Base-by-base conservation (phyloP, 352 stramenopile species). In the Chrysophaeum taylorii region DNA sequence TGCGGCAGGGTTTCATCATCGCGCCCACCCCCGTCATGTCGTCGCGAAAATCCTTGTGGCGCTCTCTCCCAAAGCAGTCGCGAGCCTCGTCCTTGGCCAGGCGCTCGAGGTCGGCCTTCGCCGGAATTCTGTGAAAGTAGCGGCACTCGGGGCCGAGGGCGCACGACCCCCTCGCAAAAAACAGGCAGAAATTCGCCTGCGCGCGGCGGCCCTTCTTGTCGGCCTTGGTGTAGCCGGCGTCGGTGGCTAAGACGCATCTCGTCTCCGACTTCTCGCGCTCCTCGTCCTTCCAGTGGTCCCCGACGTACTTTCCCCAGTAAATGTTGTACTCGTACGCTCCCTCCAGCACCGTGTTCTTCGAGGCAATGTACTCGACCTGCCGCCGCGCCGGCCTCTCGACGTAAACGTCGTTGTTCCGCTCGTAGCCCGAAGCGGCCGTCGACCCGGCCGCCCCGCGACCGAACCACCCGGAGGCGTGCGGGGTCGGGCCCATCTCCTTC, bases 281-380 rank as follows among this genome's bases (percentile, higher is more conserved):
- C 45, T 86, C 76, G 75, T 93, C 84, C 75, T 81, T 80, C 88
- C 87, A 94, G 73, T 94, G 82, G 71, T 96, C 90, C 9, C 90
- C 90, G 29, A 92, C 79, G 78, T 90, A 95, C 79, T 92, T 93
- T 72, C 91, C 87, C 78, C 96, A 96, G 89, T 89, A 96, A 61
- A 96, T 96, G 71, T 96, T 96, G 84, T 95, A 96, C 77, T 96
- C 89, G 66, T 94, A 87, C 29, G 85, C 87, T 33, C 90, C 90
- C 77, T 96, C 89, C 16, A 94, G 36, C 23, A 61, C 60, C 31
- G 87, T 87, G 60, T 92, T 92, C 53, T 80, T 83, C 18, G 81
- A 87, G 31, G 85, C 83, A 79, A 94, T 89, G 69, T 83, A 81
- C n/a, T 95, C 89, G 64, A 93, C 76, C 72, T 96, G 90, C 77